Conservation (phyloP, 106 monocot genomes). For the Dendrobium huoshanense region DNA sequence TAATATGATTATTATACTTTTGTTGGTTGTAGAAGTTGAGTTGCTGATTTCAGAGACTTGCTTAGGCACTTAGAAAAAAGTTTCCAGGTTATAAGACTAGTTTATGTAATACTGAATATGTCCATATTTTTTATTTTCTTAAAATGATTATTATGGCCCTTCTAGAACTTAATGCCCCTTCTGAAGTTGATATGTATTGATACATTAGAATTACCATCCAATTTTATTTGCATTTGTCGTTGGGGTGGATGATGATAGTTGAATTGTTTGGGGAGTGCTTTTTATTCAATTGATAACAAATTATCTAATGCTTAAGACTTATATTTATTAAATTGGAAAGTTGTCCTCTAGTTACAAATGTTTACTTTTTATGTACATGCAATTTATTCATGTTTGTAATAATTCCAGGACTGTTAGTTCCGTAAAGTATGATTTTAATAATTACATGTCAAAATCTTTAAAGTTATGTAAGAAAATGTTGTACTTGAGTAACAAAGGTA, state of each 20-base stretch:
- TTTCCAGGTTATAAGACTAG: neutral
- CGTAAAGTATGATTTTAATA: neutral
- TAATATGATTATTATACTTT: neutral
- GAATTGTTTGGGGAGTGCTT: neutral
- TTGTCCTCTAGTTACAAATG: neutral
- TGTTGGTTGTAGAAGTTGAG: neutral
- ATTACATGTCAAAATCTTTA: neutral
- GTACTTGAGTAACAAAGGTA: neutral
- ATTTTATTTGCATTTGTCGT: neutral
- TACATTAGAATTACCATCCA: neutral
- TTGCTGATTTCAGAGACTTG: neutral
- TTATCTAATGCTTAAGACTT: neutral
- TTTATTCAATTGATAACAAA: neutral
- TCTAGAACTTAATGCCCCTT: neutral
- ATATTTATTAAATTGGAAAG: neutral
- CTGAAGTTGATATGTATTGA: neutral
- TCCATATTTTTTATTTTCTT: neutral
- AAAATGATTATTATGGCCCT: neutral
- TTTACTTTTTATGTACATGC: neutral
- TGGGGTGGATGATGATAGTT: neutral
- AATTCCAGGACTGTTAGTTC: neutral
- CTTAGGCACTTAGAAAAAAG: neutral
- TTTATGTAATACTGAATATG: neutral
- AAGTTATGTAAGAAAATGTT: neutral
- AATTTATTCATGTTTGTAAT: neutral